Conservation (phyloP, 2,329 filamentous ascomycete genomes). For the Nothomitra cinnamomea region DNA sequence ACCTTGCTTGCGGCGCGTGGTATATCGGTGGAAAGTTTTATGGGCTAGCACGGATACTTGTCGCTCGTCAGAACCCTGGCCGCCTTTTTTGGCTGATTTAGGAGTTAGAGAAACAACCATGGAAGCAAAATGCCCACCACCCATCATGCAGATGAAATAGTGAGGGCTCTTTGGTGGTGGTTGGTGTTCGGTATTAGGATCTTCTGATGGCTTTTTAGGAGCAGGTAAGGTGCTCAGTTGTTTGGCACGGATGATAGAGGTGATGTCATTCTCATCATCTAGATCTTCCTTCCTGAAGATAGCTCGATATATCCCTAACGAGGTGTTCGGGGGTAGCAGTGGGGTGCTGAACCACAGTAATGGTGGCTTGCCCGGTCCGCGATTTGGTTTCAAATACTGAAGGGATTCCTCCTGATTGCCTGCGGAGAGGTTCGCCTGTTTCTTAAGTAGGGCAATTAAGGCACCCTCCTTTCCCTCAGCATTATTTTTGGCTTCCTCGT, state of each 20-base stretch:
- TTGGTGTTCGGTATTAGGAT: constrained; percentile 40
- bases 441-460: constrained; percentile 61
- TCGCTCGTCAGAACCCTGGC: constrained; percentile 55
- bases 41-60: constrained; percentile 82
- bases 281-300: constrained; percentile 61
- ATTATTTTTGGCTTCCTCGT: constrained; percentile 29
- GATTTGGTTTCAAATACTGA: constrained; percentile 22
- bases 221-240: constrained; percentile 49
- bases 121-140: constrained; percentile 89
- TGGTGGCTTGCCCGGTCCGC: constrained; percentile 48
- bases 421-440: constrained; percentile 57
- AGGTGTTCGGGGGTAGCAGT: constrained; percentile 56
- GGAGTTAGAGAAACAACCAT: constrained; percentile 87
- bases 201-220: constrained; percentile 26
- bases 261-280: constrained; percentile 40
- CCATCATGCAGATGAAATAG: constrained; percentile 96
- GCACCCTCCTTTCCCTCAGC: constrained; percentile 28
- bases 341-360: constrained; percentile 75
- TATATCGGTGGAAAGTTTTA: constrained; percentile 97
- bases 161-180: constrained; percentile 53
- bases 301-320: constrained; percentile 70
- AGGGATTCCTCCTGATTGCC: constrained; percentile 10
- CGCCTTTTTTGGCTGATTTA: constrained; percentile 49
- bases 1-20: constrained; percentile 88
- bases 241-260: constrained; percentile 55